Evolutionary conservation across 2,329 filamentous ascomycete species (phyloP), one percentile per base, ranked within the genome.

Genomic region (Ophiosphaerella narmari): DNA sequence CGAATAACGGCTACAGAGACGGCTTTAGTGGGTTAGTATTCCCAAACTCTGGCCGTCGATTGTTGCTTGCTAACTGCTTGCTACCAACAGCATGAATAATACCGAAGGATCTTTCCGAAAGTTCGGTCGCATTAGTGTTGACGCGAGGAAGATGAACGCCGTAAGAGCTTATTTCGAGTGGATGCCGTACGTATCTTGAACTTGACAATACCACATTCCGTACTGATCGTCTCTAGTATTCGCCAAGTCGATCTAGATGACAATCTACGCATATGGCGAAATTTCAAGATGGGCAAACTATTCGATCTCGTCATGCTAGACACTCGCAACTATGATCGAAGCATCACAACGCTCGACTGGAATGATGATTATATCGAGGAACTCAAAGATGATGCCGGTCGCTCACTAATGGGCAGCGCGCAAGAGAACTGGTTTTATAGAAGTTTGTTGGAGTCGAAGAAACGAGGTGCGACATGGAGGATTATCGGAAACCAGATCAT

Each of bases 401-500:
- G 87, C 4, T 81, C 80, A 0, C 72, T 91, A 54, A 90, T 91
- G 86, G 88, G 88, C 1, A 76, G 79, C 2, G 80, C 80, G 11
- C 88, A 91, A 66, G 88, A 91, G 70, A 82, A 83, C 58, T 91
- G 88, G 88, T 68, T 70, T 26, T 69, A 62, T 40, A 50, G 50
- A 36, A 74, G 80, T 40, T 73, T 88, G 3, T 77, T 76, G 3
- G 70, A 80, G 44, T 86, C 84, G 1, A 76, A 80, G 16, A 62
- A 80, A 11, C 80, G 87, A 9, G 84, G 84, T 11, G 84, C 87
- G 0, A 77, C 80, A 0, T 91, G 88, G 88, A 78, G 87, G 23
- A 69, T 91, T 29, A 78, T 91, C 26, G 87, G 87, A 11, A 87
- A 85, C 42, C 87, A 90, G 70, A 83, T 87, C 41, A 54, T 70